Conservation (phyloP, 1,284 basidiomycete species). For the Ceratobasidium theobromae region DNA sequence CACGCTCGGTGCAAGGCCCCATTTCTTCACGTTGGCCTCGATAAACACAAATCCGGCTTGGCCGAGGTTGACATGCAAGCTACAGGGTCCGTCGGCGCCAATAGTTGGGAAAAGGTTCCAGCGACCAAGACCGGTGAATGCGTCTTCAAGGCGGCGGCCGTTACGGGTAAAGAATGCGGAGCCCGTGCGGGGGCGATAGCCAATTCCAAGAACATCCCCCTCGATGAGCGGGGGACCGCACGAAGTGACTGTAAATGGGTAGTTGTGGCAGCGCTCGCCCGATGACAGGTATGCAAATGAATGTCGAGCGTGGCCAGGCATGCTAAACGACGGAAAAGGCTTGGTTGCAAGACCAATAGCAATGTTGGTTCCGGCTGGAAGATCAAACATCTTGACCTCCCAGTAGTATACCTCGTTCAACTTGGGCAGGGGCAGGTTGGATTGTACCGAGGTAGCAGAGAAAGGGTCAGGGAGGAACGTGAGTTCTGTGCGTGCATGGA, state of each 20-base stretch:
- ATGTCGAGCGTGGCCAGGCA: constrained; percentile 85
- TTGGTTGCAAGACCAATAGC: constrained; percentile 92
- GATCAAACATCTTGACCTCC: constrained; percentile 97
- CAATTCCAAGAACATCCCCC: constrained; percentile 91
- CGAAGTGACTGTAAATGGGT: constrained; percentile 86
- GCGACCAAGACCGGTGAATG: constrained; percentile 81
- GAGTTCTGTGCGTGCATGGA: constrained; percentile 91
- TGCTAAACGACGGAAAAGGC: constrained; percentile 88
- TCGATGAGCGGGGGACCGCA: constrained; percentile 88
- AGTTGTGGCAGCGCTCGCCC: constrained; percentile 97
- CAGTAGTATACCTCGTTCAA: constrained; percentile 98
- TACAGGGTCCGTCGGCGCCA: constrained; percentile 91
- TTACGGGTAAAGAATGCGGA: constrained; percentile 97
- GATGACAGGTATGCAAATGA: constrained; percentile 98
- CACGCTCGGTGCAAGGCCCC: constrained; percentile 93
- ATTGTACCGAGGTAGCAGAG: constrained; percentile 89
- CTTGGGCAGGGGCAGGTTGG: constrained; percentile 91
- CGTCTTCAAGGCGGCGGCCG: constrained; percentile 92
- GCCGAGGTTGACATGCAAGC: constrained; percentile 91
- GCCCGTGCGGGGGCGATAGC: constrained; percentile 91
- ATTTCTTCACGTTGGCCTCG: constrained; percentile 98
- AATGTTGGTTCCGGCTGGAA: constrained; percentile 79
- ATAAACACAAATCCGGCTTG: constrained; percentile 97
- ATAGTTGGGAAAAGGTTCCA: constrained; percentile 95
- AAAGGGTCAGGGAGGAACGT: constrained; percentile 94